A percentile compares a stretch with the other conserved stretches of the same genome.
These are phyloP conservation scores for Stentor roeselii DNA, from an alignment of 73 alveolate genomes.

Conservation along the genomic window DNA sequence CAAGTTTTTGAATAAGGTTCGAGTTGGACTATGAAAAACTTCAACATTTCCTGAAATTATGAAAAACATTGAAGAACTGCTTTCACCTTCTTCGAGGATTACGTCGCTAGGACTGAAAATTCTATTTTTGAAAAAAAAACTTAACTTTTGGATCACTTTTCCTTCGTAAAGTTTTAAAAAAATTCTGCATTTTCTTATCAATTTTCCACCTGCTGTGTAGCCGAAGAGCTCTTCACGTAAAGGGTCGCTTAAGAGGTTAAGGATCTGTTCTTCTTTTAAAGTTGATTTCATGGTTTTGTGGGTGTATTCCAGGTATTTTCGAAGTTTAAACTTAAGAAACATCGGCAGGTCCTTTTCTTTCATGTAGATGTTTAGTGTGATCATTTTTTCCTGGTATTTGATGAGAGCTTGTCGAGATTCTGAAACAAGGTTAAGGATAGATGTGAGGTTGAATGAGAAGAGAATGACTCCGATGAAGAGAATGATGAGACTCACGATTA, in stretches of 20 bases:
- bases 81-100: conserved; percentile 80
- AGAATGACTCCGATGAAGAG: conserved; percentile 38
- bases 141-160: conserved; percentile 31
- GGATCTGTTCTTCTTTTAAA: conserved; percentile 44
- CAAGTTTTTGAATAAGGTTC: conserved; percentile 1
- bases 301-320: conserved; percentile 57
- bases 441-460: conserved; percentile 42
- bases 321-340: conserved; percentile 52
- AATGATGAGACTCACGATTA: conserved; percentile 24
- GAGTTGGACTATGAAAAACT: conserved; percentile 30
- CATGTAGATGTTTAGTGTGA: conserved; percentile 47
- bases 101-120: conserved; percentile 65
- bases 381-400: conserved; percentile 8
- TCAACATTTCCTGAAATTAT: conserved; percentile 65
- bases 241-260: conserved; percentile 32
- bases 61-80: conserved; percentile 57
- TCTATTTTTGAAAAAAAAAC: conserved; percentile 55
- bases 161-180: conserved; percentile 21
- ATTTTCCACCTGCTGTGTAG: conserved; percentile 29
- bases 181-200: conserved; percentile 28
- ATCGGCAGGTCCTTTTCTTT: conserved; percentile 47
- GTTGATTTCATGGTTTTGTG: conserved; percentile 33
- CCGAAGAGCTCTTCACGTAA: conserved; percentile 41
- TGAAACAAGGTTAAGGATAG: conserved; percentile 32
- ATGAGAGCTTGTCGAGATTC: not conserved